Base-by-base conservation (phyloP, 176 grass and related monocot genomes). In the Thalia dealbata region DNA sequence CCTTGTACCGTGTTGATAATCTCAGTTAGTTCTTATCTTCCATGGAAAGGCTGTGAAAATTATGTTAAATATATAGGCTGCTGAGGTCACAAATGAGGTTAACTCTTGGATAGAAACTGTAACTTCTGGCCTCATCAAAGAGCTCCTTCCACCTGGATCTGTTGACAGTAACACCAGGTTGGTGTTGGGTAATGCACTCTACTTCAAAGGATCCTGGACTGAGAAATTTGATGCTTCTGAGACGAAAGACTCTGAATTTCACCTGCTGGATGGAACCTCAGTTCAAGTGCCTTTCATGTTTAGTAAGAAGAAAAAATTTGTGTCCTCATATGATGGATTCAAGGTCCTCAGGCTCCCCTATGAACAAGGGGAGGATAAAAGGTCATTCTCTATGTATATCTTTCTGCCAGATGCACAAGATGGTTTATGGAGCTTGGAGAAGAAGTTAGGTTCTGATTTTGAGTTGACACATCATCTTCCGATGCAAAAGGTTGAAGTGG, bases 301-400 rank as follows among this genome's bases (percentile, higher is more conserved):
- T 29, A 91, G 73, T 50, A n/a, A 7, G 45, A 73, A 84, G 25
- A 76, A 80, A 45, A 88, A 91, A 32, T 91, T 75, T 52, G 7
- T 91, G 50, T 86, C 54, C 21, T 68, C 54, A 10, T 83, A 84
- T 2, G 23, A 86, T 7, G 76, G 71, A 56, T 79, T 91, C 11
- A 88, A 86, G 69, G 85, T 96, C 15, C 88, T 96, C 35, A 84
- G 77, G 61, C 82, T 96, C 62, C 88, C 88, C 9, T 96, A 91
- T 30, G 66, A 88, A 76, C 76, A 84, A 86, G 88, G 86, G 29
- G 61, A 27, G 21, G 91, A 96, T 60, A 80, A 71, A 76, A 91
- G 88, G 62, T 85, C 82, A 2, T 91, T 96, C 64, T 96, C 88
- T 45, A 88, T 96, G 83, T 91, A 86, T 73, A 96, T 91, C 45